Conservation (phyloP, 306 rosid genomes). For the cucumber (Cucumis sativus) region DNA sequence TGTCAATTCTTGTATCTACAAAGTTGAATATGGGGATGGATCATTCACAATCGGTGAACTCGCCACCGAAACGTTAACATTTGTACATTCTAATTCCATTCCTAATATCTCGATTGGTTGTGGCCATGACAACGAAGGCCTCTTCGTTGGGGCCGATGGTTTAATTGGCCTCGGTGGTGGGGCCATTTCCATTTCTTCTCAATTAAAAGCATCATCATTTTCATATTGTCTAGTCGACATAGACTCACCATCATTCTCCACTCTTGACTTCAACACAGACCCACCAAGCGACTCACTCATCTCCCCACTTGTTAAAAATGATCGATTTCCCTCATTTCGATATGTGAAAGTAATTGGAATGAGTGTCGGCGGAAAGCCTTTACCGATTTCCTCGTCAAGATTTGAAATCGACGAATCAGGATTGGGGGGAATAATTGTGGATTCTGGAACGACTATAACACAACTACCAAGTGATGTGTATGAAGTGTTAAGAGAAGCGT, state of each 20-base stretch:
- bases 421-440: no score
- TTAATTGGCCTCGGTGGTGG: no score
- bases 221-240: constrained; percentile 74
- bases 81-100: constrained; percentile 37
- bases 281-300: constrained; percentile 39
- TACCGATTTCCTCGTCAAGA: constrained; percentile 24
- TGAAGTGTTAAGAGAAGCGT: constrained; percentile 49
- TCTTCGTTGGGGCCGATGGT: constrained; percentile 62
- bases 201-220: constrained; percentile 50
- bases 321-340: constrained; percentile 26
- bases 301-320: constrained; percentile 23
- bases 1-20: constrained; percentile 32
- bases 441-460: constrained; percentile 69
- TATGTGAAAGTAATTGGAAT: constrained; percentile 44
- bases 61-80: constrained; percentile 56
- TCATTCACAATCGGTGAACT: constrained; percentile 62
- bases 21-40: constrained; percentile 80
- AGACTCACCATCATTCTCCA: constrained; percentile 46
- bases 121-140: constrained; percentile 73
- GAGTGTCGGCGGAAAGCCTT: constrained; percentile 45
- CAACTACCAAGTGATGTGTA: constrained; percentile 46
- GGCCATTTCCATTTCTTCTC: constrained; percentile 32
- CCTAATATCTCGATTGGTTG: constrained; percentile 45
- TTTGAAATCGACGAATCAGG: constrained; percentile 38
- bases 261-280: constrained; percentile 68